Conservation (phyloP, 139 green algal species). For the Edaphochlamys debaryana region DNA sequence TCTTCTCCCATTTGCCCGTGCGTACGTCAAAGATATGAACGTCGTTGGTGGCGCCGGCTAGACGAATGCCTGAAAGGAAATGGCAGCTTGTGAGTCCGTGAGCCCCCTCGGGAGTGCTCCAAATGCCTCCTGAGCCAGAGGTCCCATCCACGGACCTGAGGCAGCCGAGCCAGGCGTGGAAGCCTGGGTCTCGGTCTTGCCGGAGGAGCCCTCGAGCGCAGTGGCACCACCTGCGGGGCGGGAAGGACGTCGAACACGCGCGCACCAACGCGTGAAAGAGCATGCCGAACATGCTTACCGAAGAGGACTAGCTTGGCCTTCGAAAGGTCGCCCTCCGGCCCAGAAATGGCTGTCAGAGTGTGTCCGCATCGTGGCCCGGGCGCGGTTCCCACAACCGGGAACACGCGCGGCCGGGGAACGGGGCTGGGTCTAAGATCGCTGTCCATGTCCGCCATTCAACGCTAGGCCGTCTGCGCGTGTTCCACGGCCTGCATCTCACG, state of each 20-base stretch:
- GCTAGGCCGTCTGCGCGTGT: not conserved
- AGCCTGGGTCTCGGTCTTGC: slow-evolving; percentile 49
- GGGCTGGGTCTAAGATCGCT: slow-evolving; percentile 32
- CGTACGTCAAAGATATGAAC: slow-evolving; percentile 94
- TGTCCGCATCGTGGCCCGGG: slow-evolving; percentile 91
- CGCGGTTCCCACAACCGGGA: slow-evolving; percentile 20
- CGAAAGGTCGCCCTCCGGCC: slow-evolving; percentile 73
- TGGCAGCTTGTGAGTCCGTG: not conserved
- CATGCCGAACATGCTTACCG: slow-evolving; percentile 61
- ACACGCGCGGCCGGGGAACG: slow-evolving; percentile 26
- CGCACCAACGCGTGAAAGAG: no score
- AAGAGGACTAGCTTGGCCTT: slow-evolving; percentile 89
- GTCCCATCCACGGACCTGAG: no score
- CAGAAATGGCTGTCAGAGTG: slow-evolving; percentile 89
- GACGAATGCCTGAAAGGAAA: slow-evolving; percentile 78
- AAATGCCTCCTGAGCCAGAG: no score
- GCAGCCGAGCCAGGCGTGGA: slow-evolving; percentile 46
- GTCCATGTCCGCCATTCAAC: slow-evolving; percentile 12
- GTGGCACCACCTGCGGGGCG: slow-evolving; percentile 84
- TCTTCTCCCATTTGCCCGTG: slow-evolving; percentile 86
- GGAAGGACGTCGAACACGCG: no score
- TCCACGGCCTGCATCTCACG: no score
- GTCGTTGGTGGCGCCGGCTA: slow-evolving; percentile 93
- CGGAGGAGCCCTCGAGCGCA: slow-evolving; percentile 83
- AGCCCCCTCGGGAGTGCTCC: no score